phyloP scores from a whole-genome alignment of 2,329 filamentous ascomycete species.

The Colletotrichum sojae region DNA sequence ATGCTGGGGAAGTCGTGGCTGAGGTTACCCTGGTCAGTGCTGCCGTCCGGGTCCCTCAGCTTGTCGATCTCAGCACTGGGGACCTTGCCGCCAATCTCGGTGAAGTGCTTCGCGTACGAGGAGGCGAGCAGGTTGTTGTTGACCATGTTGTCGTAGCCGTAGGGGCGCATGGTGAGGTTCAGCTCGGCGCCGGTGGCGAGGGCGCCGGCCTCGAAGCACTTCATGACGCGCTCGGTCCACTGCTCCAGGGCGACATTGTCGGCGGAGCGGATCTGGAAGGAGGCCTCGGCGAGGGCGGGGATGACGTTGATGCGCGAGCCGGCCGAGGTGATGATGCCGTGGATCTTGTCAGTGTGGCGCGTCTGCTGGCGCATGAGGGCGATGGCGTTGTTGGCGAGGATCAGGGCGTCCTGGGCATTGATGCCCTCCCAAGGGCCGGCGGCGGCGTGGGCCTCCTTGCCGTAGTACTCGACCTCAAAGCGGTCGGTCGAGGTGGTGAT shows the following conservation, averaged over 20 bases:
- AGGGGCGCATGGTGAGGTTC: conserved; percentile 52
- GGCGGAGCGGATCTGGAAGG: conserved; percentile 69
- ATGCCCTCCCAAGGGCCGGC: conserved; percentile 64
- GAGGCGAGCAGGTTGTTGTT: conserved; percentile 47
- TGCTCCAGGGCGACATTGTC: conserved; percentile 48
- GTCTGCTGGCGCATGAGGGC: conserved; percentile 65
- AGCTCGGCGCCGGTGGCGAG: conserved; percentile 50
- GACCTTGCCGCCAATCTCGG: conserved; percentile 43
- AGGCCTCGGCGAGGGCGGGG: conserved; percentile 69
- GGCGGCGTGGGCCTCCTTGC: conserved; percentile 62
- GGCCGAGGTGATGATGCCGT: conserved; percentile 60
- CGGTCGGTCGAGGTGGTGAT: conserved; percentile 38
- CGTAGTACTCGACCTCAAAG: conserved; percentile 56
- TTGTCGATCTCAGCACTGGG: conserved; percentile 47
- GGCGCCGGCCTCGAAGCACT: conserved; percentile 48
- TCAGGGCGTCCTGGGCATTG: conserved; percentile 65
- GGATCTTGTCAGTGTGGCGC: conserved; percentile 62
- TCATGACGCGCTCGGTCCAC: conserved; percentile 43
- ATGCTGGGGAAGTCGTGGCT: conserved; percentile 49
- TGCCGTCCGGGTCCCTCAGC: conserved; percentile 43
- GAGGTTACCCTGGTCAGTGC: conserved; percentile 50
- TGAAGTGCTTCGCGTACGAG: conserved; percentile 45
- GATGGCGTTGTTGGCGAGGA: conserved; percentile 57
- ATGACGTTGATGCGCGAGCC: conserved; percentile 60
- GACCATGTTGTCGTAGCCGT: conserved; percentile 51